phyloP scores from a whole-genome alignment of 2,329 filamentous ascomycete genomes.

The Exophiala spinifera region DNA sequence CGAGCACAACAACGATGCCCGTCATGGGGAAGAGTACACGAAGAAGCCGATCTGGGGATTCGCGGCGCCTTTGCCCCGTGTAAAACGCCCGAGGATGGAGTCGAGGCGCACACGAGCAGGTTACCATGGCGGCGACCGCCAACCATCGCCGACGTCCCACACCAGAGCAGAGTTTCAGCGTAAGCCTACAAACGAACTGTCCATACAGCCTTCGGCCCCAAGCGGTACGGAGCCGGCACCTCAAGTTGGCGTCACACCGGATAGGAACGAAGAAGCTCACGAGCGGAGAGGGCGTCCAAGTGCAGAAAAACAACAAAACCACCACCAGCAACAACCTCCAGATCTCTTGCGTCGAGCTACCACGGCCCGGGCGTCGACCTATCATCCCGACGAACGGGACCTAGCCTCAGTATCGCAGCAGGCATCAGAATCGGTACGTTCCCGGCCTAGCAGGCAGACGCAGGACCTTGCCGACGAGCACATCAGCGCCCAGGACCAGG shows the following conservation, averaged over 20 bases:
- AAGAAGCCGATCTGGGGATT: constrained; percentile 13
- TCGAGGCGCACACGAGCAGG: background rate
- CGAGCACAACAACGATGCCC: constrained; percentile 2
- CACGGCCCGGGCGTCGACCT: constrained; percentile 7
- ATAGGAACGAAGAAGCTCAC: constrained; percentile 1
- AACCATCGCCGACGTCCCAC: background rate
- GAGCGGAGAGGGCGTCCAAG: background rate
- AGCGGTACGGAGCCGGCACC: constrained; percentile 1
- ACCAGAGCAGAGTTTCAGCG: background rate
- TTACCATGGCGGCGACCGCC: background rate
- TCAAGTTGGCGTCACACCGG: constrained; percentile 10
- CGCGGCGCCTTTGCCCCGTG: constrained; percentile 14
- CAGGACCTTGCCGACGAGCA: constrained; percentile 7
- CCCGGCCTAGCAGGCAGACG: background rate
- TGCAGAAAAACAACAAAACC: no score
- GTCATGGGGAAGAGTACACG: constrained; percentile 3
- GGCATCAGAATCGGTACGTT: background rate
- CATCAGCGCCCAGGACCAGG: constrained; percentile 17
- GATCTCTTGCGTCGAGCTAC: constrained; percentile 15
- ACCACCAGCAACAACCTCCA: constrained; percentile 1
- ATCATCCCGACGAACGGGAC: background rate
- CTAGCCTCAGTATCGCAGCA: background rate
- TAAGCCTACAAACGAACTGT: background rate
- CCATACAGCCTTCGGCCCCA: constrained; percentile 1
- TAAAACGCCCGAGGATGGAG: constrained; percentile 13